Evolutionary conservation across 2,329 filamentous ascomycete species (phyloP).

Genomic region (Penicillium sp.): DNA sequence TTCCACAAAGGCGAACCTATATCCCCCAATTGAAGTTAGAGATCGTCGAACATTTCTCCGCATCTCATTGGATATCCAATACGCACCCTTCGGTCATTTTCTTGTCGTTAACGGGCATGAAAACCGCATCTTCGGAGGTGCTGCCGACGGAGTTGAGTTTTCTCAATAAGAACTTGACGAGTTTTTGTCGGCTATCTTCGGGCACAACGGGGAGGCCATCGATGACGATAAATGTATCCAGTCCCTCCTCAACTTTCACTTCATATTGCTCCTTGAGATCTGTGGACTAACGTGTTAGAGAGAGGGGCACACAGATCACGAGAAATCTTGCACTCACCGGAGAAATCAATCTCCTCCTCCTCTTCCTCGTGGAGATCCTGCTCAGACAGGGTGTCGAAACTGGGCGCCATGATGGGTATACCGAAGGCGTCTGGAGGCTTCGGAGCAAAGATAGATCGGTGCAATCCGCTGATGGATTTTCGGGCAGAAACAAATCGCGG

Average conservation of each 20-base stretch:
- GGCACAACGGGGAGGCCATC: slow-evolving; percentile 85
- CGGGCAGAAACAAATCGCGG: slow-evolving; percentile 30
- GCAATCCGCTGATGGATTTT: slow-evolving; percentile 25
- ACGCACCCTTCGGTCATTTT: slow-evolving; percentile 76
- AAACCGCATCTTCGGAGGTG: slow-evolving; percentile 75
- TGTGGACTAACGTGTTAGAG: slow-evolving; percentile 23
- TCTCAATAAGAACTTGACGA: slow-evolving; percentile 90
- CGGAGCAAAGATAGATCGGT: slow-evolving; percentile 18
- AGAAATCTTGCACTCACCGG: slow-evolving; percentile 40
- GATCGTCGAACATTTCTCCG: not conserved
- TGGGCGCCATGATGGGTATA: slow-evolving; percentile 67
- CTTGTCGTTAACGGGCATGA: slow-evolving; percentile 86
- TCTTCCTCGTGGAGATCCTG: slow-evolving; percentile 86
- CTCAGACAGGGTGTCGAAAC: slow-evolving; percentile 85
- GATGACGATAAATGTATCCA: slow-evolving; percentile 92
- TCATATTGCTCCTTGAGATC: slow-evolving; percentile 91
- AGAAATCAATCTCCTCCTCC: slow-evolving; percentile 88
- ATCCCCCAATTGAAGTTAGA: slow-evolving; percentile 4
- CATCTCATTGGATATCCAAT: not conserved
- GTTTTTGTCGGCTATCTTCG: slow-evolving; percentile 83
- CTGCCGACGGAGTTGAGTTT: slow-evolving; percentile 80
- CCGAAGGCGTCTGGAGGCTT: slow-evolving; percentile 16
- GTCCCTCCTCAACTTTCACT: slow-evolving; percentile 87
- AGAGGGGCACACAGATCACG: slow-evolving; percentile 23
- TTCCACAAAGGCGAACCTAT: slow-evolving; percentile 91